Evolutionary conservation across 2,329 filamentous ascomycete genomes (phyloP), one percentile per base, ranked within the genome.

Genomic region (Cucurbitaria berberidis): DNA sequence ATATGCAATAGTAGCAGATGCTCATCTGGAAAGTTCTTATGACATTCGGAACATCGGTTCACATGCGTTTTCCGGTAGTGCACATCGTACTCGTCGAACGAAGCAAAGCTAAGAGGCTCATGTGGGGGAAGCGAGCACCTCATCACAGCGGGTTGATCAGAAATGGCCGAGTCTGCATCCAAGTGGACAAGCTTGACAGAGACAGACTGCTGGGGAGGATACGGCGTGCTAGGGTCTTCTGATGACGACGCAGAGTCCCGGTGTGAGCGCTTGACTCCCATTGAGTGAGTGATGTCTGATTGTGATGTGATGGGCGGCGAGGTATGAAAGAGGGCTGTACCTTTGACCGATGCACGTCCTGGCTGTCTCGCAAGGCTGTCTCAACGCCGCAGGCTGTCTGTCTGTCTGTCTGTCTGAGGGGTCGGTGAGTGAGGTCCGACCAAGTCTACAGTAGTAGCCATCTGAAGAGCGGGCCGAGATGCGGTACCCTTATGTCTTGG

Each of bases 1-100:
- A 96, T 93, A 71, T 99, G 95, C 40, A 98, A 76, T 51, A 83
- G 81, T 45, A 99, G 81, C 48, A 95, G 86, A 72, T 93, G 88
- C 30, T 87, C 83, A 0, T 91, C 92, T 1, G 95, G 95, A 58
- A 98, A 91, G 72, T 97, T 98, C 72, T 85, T 91, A 49, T 84
- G 81, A 73, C 95, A 99, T 68, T 92, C 89, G 9, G 87, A 79
- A 71, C 95, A 99, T 38, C 93, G 86, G 73, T 97, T 93, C 55
- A 86, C 84, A 74, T 98, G 95, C 19, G 83, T 80, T 69, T 90
- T 87, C 61, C 81, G 82, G 77, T 97, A 97, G 74, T 99, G 95
- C 8, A 88, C 78, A 72, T 97, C 92, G 75, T 96, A 97, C 15
- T 92, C 90, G 53, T 86, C 83, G 69, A 91, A 92, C 0, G 87